Conservation (phyloP, 352 stramenopile genomes). For the Phytophthora lateralis region DNA sequence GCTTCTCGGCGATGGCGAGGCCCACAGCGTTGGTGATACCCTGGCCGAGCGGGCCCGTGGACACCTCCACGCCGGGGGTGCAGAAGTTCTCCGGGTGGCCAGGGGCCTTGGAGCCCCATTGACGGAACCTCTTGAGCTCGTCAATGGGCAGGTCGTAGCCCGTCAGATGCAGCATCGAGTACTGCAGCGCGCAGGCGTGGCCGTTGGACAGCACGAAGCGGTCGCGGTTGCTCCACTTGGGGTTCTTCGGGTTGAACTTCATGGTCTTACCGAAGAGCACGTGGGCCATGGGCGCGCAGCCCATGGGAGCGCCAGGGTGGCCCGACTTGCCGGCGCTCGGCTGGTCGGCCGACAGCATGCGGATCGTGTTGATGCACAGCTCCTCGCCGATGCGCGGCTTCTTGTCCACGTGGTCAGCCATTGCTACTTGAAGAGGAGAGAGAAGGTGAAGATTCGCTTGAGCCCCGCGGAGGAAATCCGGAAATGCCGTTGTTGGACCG, state of each 20-base stretch:
- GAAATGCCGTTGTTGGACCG: slow-evolving; percentile 42
- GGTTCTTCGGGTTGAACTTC: slow-evolving; percentile 89
- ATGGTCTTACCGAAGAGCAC: slow-evolving; percentile 95
- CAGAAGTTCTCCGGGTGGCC: slow-evolving; percentile 98
- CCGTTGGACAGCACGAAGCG: slow-evolving; percentile 99
- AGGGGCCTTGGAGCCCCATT: slow-evolving; percentile 95
- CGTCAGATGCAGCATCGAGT: slow-evolving; percentile 98
- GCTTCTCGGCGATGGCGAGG: slow-evolving; percentile 97
- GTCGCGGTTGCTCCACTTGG: slow-evolving; percentile 95
- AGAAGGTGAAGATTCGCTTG: slow-evolving; percentile 31
- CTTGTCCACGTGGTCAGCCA: slow-evolving; percentile 84
- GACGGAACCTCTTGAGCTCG: slow-evolving; percentile 98
- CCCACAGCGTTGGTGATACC: slow-evolving; percentile 98
- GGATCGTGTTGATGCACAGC: slow-evolving; percentile 98
- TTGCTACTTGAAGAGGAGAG: slow-evolving; percentile 29
- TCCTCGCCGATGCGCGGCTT: slow-evolving; percentile 81
- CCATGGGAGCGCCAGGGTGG: slow-evolving; percentile 98
- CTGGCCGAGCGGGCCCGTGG: slow-evolving; percentile 96
- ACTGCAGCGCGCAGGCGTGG: slow-evolving; percentile 98
- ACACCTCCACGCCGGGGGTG: slow-evolving; percentile 96
- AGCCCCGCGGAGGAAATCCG: slow-evolving; percentile 41
- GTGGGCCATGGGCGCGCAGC: slow-evolving; percentile 98
- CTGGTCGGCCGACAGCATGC: slow-evolving; percentile 97
- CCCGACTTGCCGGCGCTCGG: slow-evolving; percentile 97
- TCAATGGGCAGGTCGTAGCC: slow-evolving; percentile 95